Percentiles rank a stretch among this genome's conserved stretches.
phyloP scores from a whole-genome alignment of 495 filamentous ascomycete genomes.

The Penicillium simplicissimum region DNA sequence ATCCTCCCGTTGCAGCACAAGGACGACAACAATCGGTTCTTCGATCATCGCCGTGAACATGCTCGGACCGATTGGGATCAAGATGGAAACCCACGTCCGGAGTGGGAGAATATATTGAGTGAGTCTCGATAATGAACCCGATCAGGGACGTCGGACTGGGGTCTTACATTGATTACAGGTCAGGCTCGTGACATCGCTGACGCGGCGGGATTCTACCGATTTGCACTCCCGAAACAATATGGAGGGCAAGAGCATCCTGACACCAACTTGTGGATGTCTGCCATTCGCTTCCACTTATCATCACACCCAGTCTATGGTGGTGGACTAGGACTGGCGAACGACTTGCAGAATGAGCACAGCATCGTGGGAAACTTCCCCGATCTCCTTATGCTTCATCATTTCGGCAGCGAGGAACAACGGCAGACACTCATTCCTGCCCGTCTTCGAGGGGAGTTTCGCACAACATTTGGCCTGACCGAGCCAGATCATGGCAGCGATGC shows the following conservation, averaged over 20 bases:
- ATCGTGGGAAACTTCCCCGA: slow-evolving; percentile 62
- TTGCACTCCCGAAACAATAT: slow-evolving; percentile 54
- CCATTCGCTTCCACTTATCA: slow-evolving; percentile 57
- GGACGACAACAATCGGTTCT: slow-evolving; percentile 60
- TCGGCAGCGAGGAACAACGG: slow-evolving; percentile 52
- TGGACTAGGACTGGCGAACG: slow-evolving; percentile 59
- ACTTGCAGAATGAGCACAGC: slow-evolving; percentile 61
- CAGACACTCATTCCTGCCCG: slow-evolving; percentile 48
- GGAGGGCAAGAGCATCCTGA: slow-evolving; percentile 50
- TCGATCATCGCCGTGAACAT: slow-evolving; percentile 60
- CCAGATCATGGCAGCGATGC: slow-evolving; percentile 61
- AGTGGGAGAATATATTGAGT: slow-evolving; percentile 56
- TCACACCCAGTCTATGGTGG: slow-evolving; percentile 43
- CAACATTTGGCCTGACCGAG: slow-evolving; percentile 62
- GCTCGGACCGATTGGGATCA: slow-evolving; percentile 56
- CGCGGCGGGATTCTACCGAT: slow-evolving; percentile 56
- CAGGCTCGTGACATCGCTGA: slow-evolving; percentile 49
- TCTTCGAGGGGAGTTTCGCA: slow-evolving; percentile 48
- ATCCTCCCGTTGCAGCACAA: slow-evolving; percentile 53
- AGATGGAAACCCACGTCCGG: slow-evolving; percentile 51
- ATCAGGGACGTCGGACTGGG: background rate
- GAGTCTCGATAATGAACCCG: background rate
- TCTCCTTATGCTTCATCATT: slow-evolving; percentile 57
- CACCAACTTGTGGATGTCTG: slow-evolving; percentile 60
- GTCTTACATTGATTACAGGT: slow-evolving; percentile 13